A percentile compares a stretch with the other conserved stretches of the same genome.
These are phyloP conservation scores for Mycena leptocephala DNA, from an alignment of 768 basidiomycete genomes.

Conservation along the genomic window DNA sequence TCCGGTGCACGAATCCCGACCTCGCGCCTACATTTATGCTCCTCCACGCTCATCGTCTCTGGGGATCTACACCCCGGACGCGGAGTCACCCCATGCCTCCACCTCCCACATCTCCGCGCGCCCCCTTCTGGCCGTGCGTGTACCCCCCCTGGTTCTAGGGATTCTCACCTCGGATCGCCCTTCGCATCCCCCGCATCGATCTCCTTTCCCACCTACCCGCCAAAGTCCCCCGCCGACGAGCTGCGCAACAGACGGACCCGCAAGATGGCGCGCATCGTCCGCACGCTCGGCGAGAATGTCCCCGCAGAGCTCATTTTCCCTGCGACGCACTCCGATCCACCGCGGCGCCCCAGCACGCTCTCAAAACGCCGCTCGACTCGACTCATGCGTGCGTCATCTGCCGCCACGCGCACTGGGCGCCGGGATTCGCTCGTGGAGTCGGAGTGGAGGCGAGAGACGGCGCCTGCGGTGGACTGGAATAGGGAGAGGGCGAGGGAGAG, in stretches of 20 bases:
- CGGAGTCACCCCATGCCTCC: not conserved
- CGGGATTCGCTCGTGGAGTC: not conserved
- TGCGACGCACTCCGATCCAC: not conserved
- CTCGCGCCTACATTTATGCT: not conserved
- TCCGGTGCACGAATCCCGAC: not conserved
- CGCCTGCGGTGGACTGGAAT: not conserved
- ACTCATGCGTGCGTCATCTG: not conserved
- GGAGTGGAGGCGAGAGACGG: not conserved
- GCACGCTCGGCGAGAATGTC: slow-evolving; percentile 63
- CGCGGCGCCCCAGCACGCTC: not conserved
- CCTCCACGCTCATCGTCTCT: slow-evolving; percentile 14
- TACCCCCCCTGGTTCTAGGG: not conserved
- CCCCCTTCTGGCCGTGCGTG: slow-evolving; percentile 9
- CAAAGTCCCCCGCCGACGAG: slow-evolving; percentile 31
- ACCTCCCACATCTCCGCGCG: not conserved
- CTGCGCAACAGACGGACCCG: slow-evolving; percentile 48
- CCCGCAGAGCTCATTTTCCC: slow-evolving; percentile 58
- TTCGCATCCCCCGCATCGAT: not conserved
- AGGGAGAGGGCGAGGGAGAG: not conserved
- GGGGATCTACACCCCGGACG: not conserved
- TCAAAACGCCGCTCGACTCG: not conserved
- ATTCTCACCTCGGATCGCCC: not conserved
- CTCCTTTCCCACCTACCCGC: not conserved
- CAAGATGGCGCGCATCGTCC: slow-evolving; percentile 58
- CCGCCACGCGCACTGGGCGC: not conserved